A percentile compares a stretch with the other conserved stretches of the same genome.
Evolutionary conservation across 345 rosid species (phyloP).

Genomic region (Limnanthes douglasii): DNA sequence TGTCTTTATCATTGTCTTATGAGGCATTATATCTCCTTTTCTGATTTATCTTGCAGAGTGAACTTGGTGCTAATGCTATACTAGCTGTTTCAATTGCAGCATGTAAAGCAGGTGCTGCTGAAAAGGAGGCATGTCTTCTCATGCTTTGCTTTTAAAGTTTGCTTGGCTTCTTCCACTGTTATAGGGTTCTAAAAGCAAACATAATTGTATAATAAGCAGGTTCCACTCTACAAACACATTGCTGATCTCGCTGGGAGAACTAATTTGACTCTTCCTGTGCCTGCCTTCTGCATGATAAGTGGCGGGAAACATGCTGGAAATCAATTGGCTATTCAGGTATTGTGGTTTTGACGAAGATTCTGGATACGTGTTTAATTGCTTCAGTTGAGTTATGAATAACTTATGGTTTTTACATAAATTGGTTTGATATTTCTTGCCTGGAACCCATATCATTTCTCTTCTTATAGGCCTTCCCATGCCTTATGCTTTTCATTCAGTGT

Average conservation of each 20-base stretch:
- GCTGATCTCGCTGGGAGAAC: constrained; percentile 73
- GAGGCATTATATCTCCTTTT: background rate
- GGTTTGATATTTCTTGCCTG: background rate
- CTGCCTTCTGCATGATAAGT: constrained; percentile 84
- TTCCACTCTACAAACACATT: constrained; percentile 84
- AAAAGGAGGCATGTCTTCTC: constrained; percentile 53
- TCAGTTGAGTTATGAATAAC: background rate
- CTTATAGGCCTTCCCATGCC: too few relatives aligned
- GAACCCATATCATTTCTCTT: too few relatives aligned
- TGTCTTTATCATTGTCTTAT: background rate
- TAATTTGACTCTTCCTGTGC: constrained; percentile 64
- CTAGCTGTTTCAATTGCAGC: constrained; percentile 97
- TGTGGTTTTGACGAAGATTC: constrained; percentile 1
- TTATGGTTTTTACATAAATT: constrained; percentile 2
- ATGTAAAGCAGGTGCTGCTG: constrained; percentile 99
- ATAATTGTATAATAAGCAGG: constrained; percentile 27
- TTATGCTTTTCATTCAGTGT: too few relatives aligned
- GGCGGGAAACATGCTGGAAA: constrained; percentile 92
- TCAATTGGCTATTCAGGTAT: constrained; percentile 70
- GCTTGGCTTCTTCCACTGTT: background rate
- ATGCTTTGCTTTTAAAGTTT: background rate
- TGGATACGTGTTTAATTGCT: background rate
- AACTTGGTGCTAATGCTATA: constrained; percentile 91
- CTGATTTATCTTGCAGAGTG: constrained; percentile 31
- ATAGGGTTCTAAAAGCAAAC: constrained; percentile 9